Conservation (phyloP, 148 eudicot species). For the Salicornia ramosissima region DNA sequence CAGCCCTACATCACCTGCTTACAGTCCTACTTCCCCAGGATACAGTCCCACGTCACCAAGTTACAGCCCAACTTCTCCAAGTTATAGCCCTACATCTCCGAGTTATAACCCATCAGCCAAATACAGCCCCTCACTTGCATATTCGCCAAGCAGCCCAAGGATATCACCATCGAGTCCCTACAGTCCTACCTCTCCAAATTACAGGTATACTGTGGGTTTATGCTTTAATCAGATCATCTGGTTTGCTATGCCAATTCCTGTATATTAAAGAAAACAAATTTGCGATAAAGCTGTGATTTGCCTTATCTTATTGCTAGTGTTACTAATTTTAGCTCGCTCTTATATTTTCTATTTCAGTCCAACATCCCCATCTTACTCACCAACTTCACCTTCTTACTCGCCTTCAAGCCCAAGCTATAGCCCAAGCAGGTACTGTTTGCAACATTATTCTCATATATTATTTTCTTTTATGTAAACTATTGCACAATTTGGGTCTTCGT, state of each 20-base stretch:
- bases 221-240: neutral
- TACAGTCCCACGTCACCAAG: constrained; percentile 35
- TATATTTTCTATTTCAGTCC: constrained; percentile 33
- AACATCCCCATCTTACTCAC: constrained; percentile 47
- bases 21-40: constrained; percentile 37
- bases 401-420: constrained; percentile 52
- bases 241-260: neutral
- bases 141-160: constrained; percentile 53
- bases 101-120: constrained; percentile 49
- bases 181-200: constrained; percentile 48
- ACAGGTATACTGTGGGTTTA: constrained; percentile 30
- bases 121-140: constrained; percentile 45
- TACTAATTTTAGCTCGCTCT: neutral
- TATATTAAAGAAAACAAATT: neutral
- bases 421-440: constrained; percentile 46
- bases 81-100: constrained; percentile 43
- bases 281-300: neutral
- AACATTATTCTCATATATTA: neutral
- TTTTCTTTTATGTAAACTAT: neutral
- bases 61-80: constrained; percentile 37
- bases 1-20: constrained; percentile 39
- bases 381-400: constrained; percentile 41
- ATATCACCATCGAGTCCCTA: constrained; percentile 45
- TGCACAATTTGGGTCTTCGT: no score
- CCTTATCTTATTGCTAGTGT: neutral